Percentiles rank a stretch among this genome's conserved stretches.
phyloP scores from a whole-genome alignment of 108 stramenopile species.

The Nannochloropsis salina region DNA sequence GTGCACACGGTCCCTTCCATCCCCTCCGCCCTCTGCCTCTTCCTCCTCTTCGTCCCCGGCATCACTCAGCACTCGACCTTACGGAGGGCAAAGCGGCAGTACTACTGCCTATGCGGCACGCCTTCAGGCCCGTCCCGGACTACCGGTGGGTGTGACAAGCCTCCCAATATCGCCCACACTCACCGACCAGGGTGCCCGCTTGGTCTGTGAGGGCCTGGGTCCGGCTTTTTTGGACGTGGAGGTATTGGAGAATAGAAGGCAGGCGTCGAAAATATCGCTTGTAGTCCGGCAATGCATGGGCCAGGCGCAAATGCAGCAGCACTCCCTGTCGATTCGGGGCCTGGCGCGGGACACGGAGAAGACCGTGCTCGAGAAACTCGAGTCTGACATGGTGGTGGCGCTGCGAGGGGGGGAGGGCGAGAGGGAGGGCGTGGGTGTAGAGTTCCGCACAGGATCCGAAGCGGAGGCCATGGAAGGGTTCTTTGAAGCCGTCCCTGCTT shows the following conservation, averaged over 20 bases:
- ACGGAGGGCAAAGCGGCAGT: background rate
- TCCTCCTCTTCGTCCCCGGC: background rate
- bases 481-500: background rate
- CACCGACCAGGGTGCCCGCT: background rate
- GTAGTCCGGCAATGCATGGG: conserved; percentile 6
- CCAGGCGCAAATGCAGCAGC: background rate
- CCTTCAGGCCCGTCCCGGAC: conserved; percentile 6
- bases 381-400: background rate
- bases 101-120: background rate
- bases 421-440: background rate
- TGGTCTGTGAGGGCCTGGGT: background rate
- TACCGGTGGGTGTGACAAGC: background rate
- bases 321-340: background rate
- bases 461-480: background rate
- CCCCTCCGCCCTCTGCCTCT: background rate
- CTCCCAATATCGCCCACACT: background rate
- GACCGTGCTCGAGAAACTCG: background rate
- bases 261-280: background rate
- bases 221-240: background rate
- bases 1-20: background rate
- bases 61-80: background rate
- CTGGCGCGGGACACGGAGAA: background rate
- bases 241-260: background rate
- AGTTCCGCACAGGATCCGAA: background rate
- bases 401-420: background rate